phyloP scores from a whole-genome alignment of 768 basidiomycete species.

The Rossbeevera mucosa region DNA sequence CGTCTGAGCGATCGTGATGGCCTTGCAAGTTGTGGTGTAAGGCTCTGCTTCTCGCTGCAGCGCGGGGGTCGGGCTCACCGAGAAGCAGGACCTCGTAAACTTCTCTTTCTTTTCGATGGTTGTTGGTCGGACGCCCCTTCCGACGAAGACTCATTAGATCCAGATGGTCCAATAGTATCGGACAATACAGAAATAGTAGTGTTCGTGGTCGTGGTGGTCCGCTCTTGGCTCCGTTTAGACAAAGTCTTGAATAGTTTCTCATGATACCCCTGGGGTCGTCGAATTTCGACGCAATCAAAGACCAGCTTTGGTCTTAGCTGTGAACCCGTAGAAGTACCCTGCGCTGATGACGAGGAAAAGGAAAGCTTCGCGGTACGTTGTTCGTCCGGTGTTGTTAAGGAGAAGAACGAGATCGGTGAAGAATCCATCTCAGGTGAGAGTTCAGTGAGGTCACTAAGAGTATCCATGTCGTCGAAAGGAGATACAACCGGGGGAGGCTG shows the following conservation, averaged over 20 bases:
- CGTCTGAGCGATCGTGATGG: conserved; percentile 4
- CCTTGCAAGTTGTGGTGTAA: conserved; percentile 26
- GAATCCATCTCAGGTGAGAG: conserved; percentile 22
- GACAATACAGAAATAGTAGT: background rate
- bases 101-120: conserved; percentile 16
- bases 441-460: conserved; percentile 29
- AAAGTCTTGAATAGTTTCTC: background rate
- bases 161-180: background rate
- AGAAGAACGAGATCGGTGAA: conserved; percentile 4
- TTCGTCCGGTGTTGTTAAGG: background rate
- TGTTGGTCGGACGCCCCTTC: background rate
- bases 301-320: conserved; percentile 14
- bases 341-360: background rate
- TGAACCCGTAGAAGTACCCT: background rate
- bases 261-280: conserved; percentile 10
- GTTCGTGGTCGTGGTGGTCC: too few species aligned
- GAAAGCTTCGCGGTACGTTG: background rate
- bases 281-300: conserved; percentile 23
- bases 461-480: conserved; percentile 3
- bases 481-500: background rate
- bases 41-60: conserved; percentile 28
- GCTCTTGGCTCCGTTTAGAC: conserved; percentile 15
- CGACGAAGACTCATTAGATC: background rate
- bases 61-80: conserved; percentile 30
- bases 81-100: conserved; percentile 23